These are phyloP conservation scores for Filobasidium wieringae DNA, from an alignment of 768 basidiomycete species.

Conservation along the genomic window DNA sequence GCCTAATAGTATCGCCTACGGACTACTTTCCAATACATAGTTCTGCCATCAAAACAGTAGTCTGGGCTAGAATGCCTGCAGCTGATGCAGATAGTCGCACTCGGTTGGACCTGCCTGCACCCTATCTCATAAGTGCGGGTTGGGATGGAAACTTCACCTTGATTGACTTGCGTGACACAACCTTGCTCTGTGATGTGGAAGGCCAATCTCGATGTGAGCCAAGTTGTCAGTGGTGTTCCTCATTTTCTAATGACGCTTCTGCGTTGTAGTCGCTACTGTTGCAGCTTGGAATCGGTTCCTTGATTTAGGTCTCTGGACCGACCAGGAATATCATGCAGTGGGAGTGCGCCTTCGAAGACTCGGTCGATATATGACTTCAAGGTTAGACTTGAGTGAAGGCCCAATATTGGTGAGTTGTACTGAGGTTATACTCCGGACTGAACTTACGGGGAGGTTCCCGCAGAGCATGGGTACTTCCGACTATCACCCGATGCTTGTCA, in stretches of 20 bases:
- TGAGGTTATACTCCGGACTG: no score
- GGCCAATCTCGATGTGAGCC: constrained; percentile 3
- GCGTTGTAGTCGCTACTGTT: not conserved
- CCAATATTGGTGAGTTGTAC: no score
- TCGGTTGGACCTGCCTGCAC: constrained; percentile 51
- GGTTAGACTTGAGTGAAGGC: no score
- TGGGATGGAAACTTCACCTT: constrained; percentile 68
- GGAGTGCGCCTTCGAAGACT: not conserved
- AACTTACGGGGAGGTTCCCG: not conserved
- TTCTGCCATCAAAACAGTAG: constrained; percentile 61
- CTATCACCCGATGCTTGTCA: constrained; percentile 72
- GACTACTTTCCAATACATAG: constrained; percentile 66
- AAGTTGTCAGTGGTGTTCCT: not conserved
- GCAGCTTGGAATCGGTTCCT: constrained; percentile 17
- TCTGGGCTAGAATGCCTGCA: constrained; percentile 63
- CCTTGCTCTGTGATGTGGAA: not conserved
- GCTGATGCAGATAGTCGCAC: constrained; percentile 22
- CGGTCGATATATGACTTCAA: no score
- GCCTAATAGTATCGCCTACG: constrained; percentile 43
- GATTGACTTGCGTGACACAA: constrained; percentile 60
- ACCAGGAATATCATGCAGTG: not conserved
- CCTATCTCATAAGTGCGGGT: constrained; percentile 61
- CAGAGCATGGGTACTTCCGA: constrained; percentile 67
- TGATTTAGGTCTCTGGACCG: not conserved
- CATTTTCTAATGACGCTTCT: not conserved